Evolutionary conservation across 371 early-diverging fungal genomes (phyloP), one percentile per base, ranked within the genome.

Genomic region (Mucor lusitanicus): DNA sequence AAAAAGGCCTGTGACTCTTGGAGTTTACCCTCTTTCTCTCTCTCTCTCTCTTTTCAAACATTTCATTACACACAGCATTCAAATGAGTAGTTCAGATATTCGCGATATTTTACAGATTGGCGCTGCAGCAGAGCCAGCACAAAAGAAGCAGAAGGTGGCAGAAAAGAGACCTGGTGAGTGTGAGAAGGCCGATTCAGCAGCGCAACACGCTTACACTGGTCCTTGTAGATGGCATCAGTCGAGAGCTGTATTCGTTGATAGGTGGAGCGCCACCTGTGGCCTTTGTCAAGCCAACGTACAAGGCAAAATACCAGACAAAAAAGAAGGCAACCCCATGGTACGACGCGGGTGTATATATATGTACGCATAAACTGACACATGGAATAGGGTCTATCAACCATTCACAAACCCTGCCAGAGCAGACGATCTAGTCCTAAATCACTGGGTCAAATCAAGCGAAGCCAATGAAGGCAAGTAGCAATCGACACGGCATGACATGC

Each of bases 401-500:
- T 95, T 95, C 72, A 83, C 81, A 9, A 93, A 93, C 74, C 90
- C 92, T 35, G 94, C 92, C 6, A 85, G 95, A 70, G 79, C 69
- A 8, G 96, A 94, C 72, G 87, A 85, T 33, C 68, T 95, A 54
- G 76, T 75, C 6, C 71, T 95, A 35, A 78, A 87, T 30, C 94
- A 94, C 64, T 95, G 96, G 95, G 77, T 86, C 37, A 91, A 91
- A 64, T 87, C 84, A 27, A 72, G 62, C 4, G 73, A 73, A 33
- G 64, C 64, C 30, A 67, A 71, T 44, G 48, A 68, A 66, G 76
- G 77, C 70, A 63, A 19, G 17, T 39, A 15, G 21, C 3, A 40
- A 23, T 37, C 39, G 27, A 28, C 37, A 35, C 37, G 12, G 1
- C 37, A 35, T 12, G 37, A 33, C 33, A 7, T 33, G 8, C 8